Base-by-base conservation (phyloP, 148 eudicot species). In the Silene conica region DNA sequence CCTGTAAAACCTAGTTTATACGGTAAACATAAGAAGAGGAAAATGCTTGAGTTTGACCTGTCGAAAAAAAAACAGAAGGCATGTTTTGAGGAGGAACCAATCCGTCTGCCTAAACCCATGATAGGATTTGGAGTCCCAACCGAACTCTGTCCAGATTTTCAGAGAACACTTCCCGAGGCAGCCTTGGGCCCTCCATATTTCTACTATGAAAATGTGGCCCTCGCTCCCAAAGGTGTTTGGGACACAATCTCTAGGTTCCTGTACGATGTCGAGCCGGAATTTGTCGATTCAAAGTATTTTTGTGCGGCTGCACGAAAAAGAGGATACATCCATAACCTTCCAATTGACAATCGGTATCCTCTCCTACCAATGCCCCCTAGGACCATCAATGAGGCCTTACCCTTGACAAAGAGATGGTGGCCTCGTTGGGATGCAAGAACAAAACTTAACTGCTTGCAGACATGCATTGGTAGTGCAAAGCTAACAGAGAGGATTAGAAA, bases 181-280 rank as follows among this genome's bases (percentile, higher is more conserved):
- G 94, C 97, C 41, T 69, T 64, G 46, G 97, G 92, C 5, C 96
- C 92, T 41, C 99, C 99, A 0, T 95, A 69, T 63, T 95, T 95
- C 59, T 95, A 88, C 50, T 95, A 90, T 9, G 99, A 95, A 70
- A 95, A 95, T 71, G 99, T 95, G n/a, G 99, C 99, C 0, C 82
- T 95, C 23, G 87, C 97, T 58, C 96, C 97, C 0, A 92, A 92
- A 80, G 97, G 99, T 15, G 93, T 87, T 19, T 95, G 99, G 97
- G 97, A 90, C 56, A 89, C 86, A 0, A 95, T 95, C 8, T 87
- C 91, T 2, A 83, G 92, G 2, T 92, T 87, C 61, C 72, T 95
- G 1, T 92, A 85, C 67, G 97, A 95, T 2, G 77, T 95, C 1
- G 92, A 90, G 66, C 97, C 97, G 0, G 99, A 92, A 43, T 95